Conservation (phyloP, 2,329 filamentous ascomycete species). For the Colletotrichum sp. region DNA sequence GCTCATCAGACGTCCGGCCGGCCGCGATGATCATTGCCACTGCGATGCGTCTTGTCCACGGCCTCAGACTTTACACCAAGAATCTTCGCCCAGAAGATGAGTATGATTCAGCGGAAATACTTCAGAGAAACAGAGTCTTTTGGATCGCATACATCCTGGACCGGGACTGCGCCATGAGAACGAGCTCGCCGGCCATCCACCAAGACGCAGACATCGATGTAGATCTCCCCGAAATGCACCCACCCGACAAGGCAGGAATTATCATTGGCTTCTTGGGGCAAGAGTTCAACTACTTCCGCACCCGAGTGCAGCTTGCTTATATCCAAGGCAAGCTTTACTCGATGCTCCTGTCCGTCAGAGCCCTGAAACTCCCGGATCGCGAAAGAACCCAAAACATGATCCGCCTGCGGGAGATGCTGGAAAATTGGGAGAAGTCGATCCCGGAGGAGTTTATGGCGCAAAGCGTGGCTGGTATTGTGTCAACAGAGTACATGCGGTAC, state of each 20-base stretch:
- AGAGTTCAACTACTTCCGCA: constrained; percentile 17
- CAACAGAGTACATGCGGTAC: neutral
- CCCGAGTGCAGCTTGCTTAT: constrained; percentile 2
- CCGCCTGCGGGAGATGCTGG: neutral
- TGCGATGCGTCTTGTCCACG: constrained; percentile 31
- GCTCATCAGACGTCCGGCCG: constrained; percentile 26
- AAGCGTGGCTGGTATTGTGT: neutral
- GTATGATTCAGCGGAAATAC: constrained; percentile 23
- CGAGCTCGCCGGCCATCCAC: constrained; percentile 10
- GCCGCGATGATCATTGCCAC: constrained; percentile 30
- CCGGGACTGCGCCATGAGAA: constrained; percentile 19
- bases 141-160: constrained; percentile 36
- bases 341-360: neutral
- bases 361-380: neutral
- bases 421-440: constrained; percentile 2
- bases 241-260: neutral
- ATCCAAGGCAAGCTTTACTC: constrained; percentile 20
- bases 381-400: neutral
- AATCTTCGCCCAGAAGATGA: neutral
- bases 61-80: constrained; percentile 28
- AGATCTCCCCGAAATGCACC: neutral
- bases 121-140: constrained; percentile 31
- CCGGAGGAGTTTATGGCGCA: constrained; percentile 1
- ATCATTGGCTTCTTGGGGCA: neutral
- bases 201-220: constrained; percentile 16